These are phyloP conservation scores for Raphanus hybrid DNA, from an alignment of 441 rosid genomes.

Conservation along the genomic window DNA sequence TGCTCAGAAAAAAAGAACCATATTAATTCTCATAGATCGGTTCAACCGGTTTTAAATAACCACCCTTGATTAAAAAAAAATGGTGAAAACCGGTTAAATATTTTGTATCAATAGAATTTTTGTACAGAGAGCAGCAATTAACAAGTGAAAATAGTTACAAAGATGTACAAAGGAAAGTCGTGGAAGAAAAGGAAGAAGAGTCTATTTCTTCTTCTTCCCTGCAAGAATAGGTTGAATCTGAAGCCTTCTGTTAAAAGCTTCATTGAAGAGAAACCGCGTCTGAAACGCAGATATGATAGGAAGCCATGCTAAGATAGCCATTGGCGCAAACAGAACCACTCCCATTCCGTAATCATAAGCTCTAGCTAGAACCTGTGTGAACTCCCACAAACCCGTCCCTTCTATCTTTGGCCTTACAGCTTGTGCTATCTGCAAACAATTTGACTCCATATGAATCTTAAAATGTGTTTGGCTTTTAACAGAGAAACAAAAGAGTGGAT, in stretches of 20 bases:
- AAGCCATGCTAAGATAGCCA: conserved; percentile 92
- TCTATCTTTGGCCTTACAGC: conserved; percentile 85
- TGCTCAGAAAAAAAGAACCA: no score
- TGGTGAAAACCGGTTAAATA: conserved; percentile 3
- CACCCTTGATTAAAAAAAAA: not conserved
- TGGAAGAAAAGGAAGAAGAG: conserved; percentile 26
- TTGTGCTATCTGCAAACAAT: conserved; percentile 75
- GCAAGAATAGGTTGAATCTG: conserved; percentile 90
- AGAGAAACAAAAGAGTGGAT: not conserved
- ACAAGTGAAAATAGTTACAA: conserved; percentile 31
- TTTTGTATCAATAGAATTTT: conserved; percentile 12
- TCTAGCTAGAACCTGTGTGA: conserved; percentile 71
- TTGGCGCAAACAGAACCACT: conserved; percentile 75
- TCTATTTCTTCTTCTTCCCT: conserved; percentile 68
- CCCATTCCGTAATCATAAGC: conserved; percentile 99
- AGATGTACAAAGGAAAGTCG: conserved; percentile 34
- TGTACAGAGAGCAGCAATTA: conserved; percentile 19
- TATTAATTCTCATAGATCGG: not conserved
- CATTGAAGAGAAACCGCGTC: conserved; percentile 92
- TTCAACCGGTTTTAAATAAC: conserved; percentile 4
- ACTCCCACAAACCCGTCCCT: conserved; percentile 78
- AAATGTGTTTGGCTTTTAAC: not conserved
- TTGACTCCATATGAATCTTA: not conserved
- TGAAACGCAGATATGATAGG: conserved; percentile 91
- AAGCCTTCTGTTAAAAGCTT: conserved; percentile 84